These are phyloP conservation scores for Solanum pimpinellifolium DNA, from an alignment of 257 asterid genomes.

Conservation along the genomic window DNA sequence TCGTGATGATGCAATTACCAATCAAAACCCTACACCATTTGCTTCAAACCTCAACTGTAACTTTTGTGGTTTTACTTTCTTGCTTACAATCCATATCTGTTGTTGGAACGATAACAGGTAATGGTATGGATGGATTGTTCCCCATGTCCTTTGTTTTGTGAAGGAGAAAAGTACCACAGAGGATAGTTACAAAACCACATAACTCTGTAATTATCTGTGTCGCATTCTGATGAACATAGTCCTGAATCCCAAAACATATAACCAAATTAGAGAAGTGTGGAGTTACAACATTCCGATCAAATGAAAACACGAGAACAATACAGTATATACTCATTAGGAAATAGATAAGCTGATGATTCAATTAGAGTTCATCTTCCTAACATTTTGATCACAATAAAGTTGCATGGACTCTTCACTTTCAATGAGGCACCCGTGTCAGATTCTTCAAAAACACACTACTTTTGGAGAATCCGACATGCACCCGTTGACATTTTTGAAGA, in stretches of 20 bases:
- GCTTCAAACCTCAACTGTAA: neutral
- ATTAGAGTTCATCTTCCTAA: neutral
- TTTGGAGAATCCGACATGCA: too few relatives aligned
- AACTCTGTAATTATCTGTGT: conserved; percentile 54
- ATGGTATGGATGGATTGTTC: neutral
- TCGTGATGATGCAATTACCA: neutral
- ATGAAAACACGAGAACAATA: neutral
- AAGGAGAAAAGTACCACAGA: conserved; percentile 69
- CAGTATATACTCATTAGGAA: neutral
- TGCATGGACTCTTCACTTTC: too few relatives aligned
- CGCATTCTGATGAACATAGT: conserved; percentile 45
- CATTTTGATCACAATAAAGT: neutral
- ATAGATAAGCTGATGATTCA: neutral
- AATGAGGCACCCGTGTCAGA: too few relatives aligned
- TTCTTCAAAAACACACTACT: too few relatives aligned
- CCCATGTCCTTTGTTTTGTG: conserved; percentile 91
- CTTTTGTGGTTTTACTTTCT: neutral
- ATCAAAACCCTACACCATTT: neutral
- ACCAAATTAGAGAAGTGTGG: neutral
- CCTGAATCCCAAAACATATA: conserved; percentile 24
- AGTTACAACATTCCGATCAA: neutral
- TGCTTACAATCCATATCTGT: neutral
- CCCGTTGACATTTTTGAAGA: too few relatives aligned
- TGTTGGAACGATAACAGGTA: neutral
- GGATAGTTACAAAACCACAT: conserved; percentile 67